These are phyloP conservation scores for Euphorbia celastroides DNA, from an alignment of 441 rosid genomes.

Conservation along the genomic window DNA sequence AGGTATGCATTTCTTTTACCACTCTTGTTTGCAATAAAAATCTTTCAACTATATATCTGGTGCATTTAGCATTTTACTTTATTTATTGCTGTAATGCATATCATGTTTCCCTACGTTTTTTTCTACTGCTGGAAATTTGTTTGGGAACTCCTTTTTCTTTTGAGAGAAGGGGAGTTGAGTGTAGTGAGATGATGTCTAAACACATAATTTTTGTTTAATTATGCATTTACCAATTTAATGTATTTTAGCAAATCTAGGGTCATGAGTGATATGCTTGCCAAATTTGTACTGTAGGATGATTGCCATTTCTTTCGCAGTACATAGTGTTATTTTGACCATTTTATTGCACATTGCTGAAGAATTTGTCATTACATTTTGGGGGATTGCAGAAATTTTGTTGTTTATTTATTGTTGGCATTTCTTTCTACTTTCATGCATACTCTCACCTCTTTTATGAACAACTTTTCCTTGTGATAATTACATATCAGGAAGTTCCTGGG, in stretches of 20 bases:
- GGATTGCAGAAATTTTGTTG: not conserved
- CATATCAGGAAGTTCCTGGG: constrained; percentile 61
- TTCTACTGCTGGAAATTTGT: constrained; percentile 2
- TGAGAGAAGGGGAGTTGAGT: not conserved
- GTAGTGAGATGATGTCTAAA: not conserved
- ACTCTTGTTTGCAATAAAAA: too few relatives aligned
- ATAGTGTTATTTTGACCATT: not conserved
- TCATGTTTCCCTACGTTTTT: not conserved
- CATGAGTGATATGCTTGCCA: not conserved
- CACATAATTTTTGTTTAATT: constrained; percentile 1
- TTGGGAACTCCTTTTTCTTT: not conserved
- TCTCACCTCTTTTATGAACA: constrained; percentile 5
- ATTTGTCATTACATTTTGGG: not conserved
- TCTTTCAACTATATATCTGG: not conserved
- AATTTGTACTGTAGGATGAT: not conserved
- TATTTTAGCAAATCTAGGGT: too few relatives aligned
- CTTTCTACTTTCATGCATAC: not conserved
- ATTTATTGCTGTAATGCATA: not conserved
- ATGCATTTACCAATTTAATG: not conserved
- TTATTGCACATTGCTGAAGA: not conserved
- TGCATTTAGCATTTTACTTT: not conserved
- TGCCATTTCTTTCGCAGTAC: not conserved
- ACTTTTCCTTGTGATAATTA: constrained; percentile 15
- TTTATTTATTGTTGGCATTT: not conserved
- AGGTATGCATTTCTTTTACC: constrained; percentile 46